Percentiles rank a stretch among this genome's conserved stretches.
Evolutionary conservation across 2,329 filamentous ascomycete genomes (phyloP).

Genomic region (Penicillium decumbens): DNA sequence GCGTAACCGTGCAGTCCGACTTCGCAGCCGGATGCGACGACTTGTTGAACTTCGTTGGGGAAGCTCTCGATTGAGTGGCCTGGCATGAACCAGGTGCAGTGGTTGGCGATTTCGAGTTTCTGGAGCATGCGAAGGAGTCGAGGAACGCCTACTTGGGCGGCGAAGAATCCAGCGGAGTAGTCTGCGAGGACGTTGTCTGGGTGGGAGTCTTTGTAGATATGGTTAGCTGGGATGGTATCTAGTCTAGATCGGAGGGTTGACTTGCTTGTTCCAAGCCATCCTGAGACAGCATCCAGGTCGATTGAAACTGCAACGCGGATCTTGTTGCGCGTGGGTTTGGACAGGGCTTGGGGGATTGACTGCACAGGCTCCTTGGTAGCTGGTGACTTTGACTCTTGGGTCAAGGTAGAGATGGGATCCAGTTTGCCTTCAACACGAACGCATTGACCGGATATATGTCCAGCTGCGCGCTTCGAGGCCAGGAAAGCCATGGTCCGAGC

Average conservation of each 20-base stretch:
- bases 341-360: constrained; percentile 3
- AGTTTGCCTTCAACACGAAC: constrained; percentile 51
- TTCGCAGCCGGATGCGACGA: constrained; percentile 52
- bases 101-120: constrained; percentile 49
- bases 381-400: neutral
- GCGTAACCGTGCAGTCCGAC: constrained; percentile 58
- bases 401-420: constrained; percentile 20
- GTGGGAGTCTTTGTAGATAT: constrained; percentile 30
- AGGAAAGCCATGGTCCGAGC: constrained; percentile 49
- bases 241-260: neutral
- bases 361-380: neutral
- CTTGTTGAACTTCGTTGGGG: constrained; percentile 47
- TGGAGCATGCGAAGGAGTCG: constrained; percentile 53
- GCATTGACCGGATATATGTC: constrained; percentile 53
- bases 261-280: constrained; percentile 55
- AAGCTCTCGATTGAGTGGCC: constrained; percentile 58
- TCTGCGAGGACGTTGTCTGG: constrained; percentile 54
- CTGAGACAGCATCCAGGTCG: constrained; percentile 58
- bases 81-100: constrained; percentile 58
- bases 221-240: neutral
- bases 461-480: constrained; percentile 49
- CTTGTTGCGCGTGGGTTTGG: constrained; percentile 13
- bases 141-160: constrained; percentile 54
- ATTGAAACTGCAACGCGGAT: constrained; percentile 34
- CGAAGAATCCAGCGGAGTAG: constrained; percentile 54